Percentiles rank a stretch among this genome's conserved stretches.
phyloP scores from a whole-genome alignment of 1,284 basidiomycete species.

The Lentinus polychrous region DNA sequence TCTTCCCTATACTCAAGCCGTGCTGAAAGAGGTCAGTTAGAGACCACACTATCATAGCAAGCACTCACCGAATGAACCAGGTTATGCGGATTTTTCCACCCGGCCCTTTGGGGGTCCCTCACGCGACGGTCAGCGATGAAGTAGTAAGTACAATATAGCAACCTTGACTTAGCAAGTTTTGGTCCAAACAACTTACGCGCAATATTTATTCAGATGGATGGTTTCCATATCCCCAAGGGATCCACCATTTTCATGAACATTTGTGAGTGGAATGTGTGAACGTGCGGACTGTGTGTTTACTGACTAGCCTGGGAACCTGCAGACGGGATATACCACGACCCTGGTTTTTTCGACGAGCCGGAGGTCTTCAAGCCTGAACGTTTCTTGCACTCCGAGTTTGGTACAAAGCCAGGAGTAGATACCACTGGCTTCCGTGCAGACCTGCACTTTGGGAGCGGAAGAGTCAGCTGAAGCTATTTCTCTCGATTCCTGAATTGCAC shows the following conservation, averaged over 20 bases:
- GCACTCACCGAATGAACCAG: no score
- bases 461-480: slow-evolving; percentile 1
- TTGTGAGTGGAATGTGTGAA: neutral
- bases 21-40: no score
- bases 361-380: slow-evolving; percentile 6
- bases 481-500: no score
- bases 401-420: slow-evolving; percentile 4
- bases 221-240: slow-evolving; percentile 3
- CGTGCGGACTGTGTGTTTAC: neutral
- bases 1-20: no score
- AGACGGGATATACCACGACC: slow-evolving; percentile 6
- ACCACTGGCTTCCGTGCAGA: slow-evolving; percentile 3
- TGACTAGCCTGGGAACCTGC: no score
- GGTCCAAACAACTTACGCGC: no score
- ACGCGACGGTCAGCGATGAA: no score
- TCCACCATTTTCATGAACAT: slow-evolving; percentile 6
- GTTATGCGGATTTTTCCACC: no score
- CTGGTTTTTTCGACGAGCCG: slow-evolving; percentile 2
- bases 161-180: no score
- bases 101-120: no score
- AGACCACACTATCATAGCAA: no score
- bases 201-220: slow-evolving; percentile 2
- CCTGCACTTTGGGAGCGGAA: slow-evolving; percentile 7
- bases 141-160: no score
- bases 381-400: slow-evolving; percentile 2